These are phyloP conservation scores for Macrolepiota fuliginosa DNA, from an alignment of 768 basidiomycete species.

Conservation along the genomic window DNA sequence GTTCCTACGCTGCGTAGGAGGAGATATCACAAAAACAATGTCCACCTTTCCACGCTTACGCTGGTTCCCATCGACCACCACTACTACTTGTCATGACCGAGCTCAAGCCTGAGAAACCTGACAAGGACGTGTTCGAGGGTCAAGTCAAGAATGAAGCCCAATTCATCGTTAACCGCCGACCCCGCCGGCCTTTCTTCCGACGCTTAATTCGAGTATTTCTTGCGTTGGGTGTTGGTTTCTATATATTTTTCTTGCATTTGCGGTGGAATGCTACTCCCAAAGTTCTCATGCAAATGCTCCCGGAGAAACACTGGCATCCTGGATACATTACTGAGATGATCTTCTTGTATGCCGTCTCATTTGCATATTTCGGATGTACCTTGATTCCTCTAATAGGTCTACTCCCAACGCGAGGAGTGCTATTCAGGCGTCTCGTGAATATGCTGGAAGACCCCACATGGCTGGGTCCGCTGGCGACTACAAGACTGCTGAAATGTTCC, in stretches of 20 bases:
- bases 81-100: neutral
- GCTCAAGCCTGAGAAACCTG: neutral
- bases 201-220: neutral
- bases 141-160: conserved; percentile 6
- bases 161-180: neutral
- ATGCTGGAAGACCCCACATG: conserved; percentile 68
- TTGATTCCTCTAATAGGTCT: neutral
- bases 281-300: neutral
- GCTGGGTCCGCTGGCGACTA: conserved; percentile 65
- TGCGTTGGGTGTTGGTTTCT: neutral
- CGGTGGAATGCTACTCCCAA: neutral
- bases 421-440: conserved; percentile 50
- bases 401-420: conserved; percentile 36
- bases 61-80: neutral
- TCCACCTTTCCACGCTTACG: conserved; percentile 1
- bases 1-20: neutral
- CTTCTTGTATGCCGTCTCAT: neutral
- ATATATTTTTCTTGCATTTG: neutral
- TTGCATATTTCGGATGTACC: neutral
- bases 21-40: neutral
- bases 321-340: neutral
- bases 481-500: conserved; percentile 61
- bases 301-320: neutral
- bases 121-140: neutral
- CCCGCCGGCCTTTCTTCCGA: neutral